Conservation (phyloP, 2,329 filamentous ascomycete species). For the Lachnellula arida region DNA sequence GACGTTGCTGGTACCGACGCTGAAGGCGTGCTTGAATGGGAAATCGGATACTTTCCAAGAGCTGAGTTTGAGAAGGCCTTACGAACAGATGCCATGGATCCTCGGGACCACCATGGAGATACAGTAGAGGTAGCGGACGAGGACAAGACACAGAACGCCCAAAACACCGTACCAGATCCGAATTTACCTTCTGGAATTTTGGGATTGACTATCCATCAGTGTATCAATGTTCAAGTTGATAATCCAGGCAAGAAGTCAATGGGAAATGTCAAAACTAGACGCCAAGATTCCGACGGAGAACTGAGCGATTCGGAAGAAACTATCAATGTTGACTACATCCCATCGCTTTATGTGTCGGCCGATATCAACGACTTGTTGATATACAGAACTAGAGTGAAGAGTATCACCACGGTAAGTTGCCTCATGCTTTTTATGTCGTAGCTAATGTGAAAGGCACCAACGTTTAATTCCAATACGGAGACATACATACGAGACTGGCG, state of each 20-base stretch:
- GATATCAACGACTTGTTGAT: constrained; percentile 18
- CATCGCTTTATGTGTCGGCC: constrained; percentile 17
- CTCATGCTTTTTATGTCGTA: no score
- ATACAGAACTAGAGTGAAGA: constrained; percentile 17
- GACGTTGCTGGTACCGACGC: constrained; percentile 19
- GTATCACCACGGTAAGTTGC: constrained; percentile 1
- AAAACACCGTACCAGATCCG: constrained; percentile 19
- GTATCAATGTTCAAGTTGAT: constrained; percentile 17
- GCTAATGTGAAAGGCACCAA: constrained; percentile 4
- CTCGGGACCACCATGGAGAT: constrained; percentile 16
- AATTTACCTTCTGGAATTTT: constrained; percentile 18
- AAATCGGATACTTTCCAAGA: constrained; percentile 19
- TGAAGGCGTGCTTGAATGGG: constrained; percentile 18
- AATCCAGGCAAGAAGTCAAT: constrained; percentile 20
- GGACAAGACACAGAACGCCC: constrained; percentile 14
- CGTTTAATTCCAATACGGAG: constrained; percentile 16
- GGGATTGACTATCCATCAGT: constrained; percentile 19
- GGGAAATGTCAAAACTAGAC: constrained; percentile 15
- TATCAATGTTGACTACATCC: constrained; percentile 17
- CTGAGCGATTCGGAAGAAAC: constrained; percentile 12
- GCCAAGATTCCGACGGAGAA: constrained; percentile 19
- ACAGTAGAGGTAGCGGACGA: constrained; percentile 13
- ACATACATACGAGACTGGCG: constrained; percentile 19
- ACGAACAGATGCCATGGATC: constrained; percentile 15
- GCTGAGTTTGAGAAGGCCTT: constrained; percentile 15